Conservation (phyloP, 805 yeast species). For the Myxozyma nipponensis region DNA sequence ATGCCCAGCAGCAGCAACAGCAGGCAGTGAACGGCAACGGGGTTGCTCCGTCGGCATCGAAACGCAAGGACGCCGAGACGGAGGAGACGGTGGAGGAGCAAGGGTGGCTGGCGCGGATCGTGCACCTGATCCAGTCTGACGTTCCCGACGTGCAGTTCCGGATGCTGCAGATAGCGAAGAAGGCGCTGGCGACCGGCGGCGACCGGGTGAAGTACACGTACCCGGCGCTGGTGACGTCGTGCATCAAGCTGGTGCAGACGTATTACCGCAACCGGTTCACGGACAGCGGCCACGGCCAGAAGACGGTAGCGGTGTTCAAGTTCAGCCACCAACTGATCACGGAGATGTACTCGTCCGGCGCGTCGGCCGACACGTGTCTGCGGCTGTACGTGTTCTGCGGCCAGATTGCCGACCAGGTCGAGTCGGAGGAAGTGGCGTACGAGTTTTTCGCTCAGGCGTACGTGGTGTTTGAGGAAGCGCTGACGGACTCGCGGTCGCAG, state of each 20-base stretch:
- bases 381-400: conserved; percentile 62
- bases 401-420: conserved; percentile 71
- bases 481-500: conserved; percentile 52
- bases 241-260: conserved; percentile 57
- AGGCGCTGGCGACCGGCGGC: conserved; percentile 52
- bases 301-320: conserved; percentile 57
- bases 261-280: conserved; percentile 34
- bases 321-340: conserved; percentile 65
- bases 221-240: conserved; percentile 66
- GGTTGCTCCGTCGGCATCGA: conserved; percentile 3
- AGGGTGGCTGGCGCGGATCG: conserved; percentile 54
- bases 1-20: conserved; percentile 12
- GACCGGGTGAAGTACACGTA: conserved; percentile 60
- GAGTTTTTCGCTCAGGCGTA: conserved; percentile 89
- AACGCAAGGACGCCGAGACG: conserved; percentile 34
- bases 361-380: conserved; percentile 40
- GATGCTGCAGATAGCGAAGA: conserved; percentile 45
- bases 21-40: conserved; percentile 8
- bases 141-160: conserved; percentile 48
- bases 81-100: conserved; percentile 39
- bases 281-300: conserved; percentile 31
- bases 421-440: conserved; percentile 67
- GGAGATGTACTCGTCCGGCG: conserved; percentile 49
- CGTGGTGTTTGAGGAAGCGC: conserved; percentile 68
- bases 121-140: conserved; percentile 57